Evolutionary conservation across 371 early-diverging fungal genomes (phyloP).

Genomic region (Dichotomocladium elegans): DNA sequence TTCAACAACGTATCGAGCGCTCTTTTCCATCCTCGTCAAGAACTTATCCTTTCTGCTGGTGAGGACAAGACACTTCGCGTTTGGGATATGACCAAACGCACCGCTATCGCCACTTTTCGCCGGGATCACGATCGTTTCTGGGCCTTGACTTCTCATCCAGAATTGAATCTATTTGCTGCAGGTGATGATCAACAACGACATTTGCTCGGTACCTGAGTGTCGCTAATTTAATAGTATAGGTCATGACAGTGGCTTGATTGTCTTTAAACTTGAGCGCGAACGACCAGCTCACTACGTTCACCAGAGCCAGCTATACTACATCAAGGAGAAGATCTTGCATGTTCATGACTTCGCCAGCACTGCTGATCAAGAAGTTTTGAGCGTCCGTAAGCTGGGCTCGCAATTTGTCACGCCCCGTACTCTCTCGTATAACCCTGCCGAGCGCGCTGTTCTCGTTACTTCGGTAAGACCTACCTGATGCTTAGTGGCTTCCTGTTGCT

Average conservation of each 20-base stretch:
- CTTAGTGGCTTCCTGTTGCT: not conserved
- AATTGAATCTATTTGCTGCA: conserved; percentile 93
- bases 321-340: conserved; percentile 81
- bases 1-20: conserved; percentile 96
- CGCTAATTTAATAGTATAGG: conserved; percentile 47
- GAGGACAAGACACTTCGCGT: conserved; percentile 98
- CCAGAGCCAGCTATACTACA: conserved; percentile 77
- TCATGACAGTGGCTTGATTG: conserved; percentile 96
- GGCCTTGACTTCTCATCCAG: conserved; percentile 94
- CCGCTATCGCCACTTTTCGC: conserved; percentile 87
- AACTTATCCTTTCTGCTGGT: conserved; percentile 88
- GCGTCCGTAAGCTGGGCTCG: conserved; percentile 66
- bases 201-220: no score
- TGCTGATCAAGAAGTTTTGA: conserved; percentile 73
- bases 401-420: conserved; percentile 70
- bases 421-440: conserved; percentile 93
- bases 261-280: conserved; percentile 96
- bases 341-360: conserved; percentile 73
- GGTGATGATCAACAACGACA: no score
- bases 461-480: conserved; percentile 41
- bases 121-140: conserved; percentile 98
- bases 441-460: conserved; percentile 80
- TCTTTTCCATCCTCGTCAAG: conserved; percentile 91
- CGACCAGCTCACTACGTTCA: conserved; percentile 86
- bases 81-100: conserved; percentile 95